Evolutionary conservation across 1,284 basidiomycete species (phyloP), one percentile per base, ranked within the genome.

Genomic region (Leccinum subrobustum): DNA sequence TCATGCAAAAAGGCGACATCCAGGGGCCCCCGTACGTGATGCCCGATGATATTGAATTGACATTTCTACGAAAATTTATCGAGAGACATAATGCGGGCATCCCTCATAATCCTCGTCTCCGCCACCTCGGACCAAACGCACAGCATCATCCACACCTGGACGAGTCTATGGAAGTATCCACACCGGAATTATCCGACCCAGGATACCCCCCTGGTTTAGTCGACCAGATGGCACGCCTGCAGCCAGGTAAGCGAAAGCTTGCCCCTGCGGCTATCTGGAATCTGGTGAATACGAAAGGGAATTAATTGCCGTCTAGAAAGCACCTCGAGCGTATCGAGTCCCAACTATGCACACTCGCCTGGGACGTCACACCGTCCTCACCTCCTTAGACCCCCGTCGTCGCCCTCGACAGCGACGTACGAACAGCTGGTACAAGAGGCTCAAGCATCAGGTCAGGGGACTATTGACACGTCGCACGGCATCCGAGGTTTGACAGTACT

Each of bases 1-100:
- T 92, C 65, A 91, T 91, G 86, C 89, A 91, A 71, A 91, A 91
- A 69, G 89, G 89, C 66, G 89, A 91, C 66, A 91, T 91, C 42
- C 86, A 87, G 68, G 89, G 89, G 14, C 89, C 88, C 1, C 89
- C 89, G 25, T 91, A 91, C 73, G 68, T 82, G 63, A 91, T 91
- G 89, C 81, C 87, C 16, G 89, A 91, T 69, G 83, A 89, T 66
- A 71, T 90, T 68, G 89, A 91, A 69, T 80, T 91, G 64, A 75
- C 83, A 1, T 91, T 91, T 76, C 82, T 91, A 59, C 84, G 88
- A 62, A 89, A 88, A 73, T 91, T 91, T 70, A 84, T 91, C 70
- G 89, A 92, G 67, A 81, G 89, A 59, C 89, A 91, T 68, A 81
- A 84, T 7, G 78, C 83, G 25, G 83, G 85, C 44, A 82, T 90